These are phyloP conservation scores for Boletus subparvulus DNA, from an alignment of 768 basidiomycete genomes.

Conservation along the genomic window DNA sequence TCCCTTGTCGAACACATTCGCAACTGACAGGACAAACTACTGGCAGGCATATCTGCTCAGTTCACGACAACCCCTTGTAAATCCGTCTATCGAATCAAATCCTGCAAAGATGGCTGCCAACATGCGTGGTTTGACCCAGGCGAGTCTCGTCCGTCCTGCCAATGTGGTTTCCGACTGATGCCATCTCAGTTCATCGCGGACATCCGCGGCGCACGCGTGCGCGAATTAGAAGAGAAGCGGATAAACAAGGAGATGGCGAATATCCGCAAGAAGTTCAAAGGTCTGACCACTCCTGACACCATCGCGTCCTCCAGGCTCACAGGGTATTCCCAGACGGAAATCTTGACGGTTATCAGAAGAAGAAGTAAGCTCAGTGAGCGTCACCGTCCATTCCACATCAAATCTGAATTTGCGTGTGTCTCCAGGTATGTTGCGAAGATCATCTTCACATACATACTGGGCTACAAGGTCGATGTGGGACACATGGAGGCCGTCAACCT, in stretches of 20 bases:
- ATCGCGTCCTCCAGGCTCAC: conserved; percentile 4
- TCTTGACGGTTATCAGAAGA: conserved; percentile 88
- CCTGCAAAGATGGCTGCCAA: conserved; percentile 68
- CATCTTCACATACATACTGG: conserved; percentile 97
- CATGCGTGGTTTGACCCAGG: conserved; percentile 94
- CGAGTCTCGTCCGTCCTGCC: conserved; percentile 32
- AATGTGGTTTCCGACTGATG: conserved; percentile 7
- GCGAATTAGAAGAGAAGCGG: conserved; percentile 96
- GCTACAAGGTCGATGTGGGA: conserved; percentile 98
- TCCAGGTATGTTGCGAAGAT: conserved; percentile 95
- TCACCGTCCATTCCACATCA: conserved; percentile 10
- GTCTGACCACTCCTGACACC: conserved; percentile 37
- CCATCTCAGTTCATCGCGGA: conserved; percentile 90
- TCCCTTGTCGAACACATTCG: neutral
- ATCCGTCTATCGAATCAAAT: neutral
- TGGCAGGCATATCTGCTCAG: neutral
- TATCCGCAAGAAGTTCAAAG: conserved; percentile 98
- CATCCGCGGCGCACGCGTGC: conserved; percentile 92
- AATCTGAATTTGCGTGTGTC: conserved; percentile 14
- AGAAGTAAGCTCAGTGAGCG: conserved; percentile 60
- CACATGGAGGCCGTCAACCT: conserved; percentile 99
- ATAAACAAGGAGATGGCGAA: conserved; percentile 99
- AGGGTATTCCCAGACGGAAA: conserved; percentile 62
- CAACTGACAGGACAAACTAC: neutral
- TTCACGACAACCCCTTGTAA: neutral